These are phyloP conservation scores for Pythium dissotocum DNA, from an alignment of 352 stramenopile species.

Conservation along the genomic window DNA sequence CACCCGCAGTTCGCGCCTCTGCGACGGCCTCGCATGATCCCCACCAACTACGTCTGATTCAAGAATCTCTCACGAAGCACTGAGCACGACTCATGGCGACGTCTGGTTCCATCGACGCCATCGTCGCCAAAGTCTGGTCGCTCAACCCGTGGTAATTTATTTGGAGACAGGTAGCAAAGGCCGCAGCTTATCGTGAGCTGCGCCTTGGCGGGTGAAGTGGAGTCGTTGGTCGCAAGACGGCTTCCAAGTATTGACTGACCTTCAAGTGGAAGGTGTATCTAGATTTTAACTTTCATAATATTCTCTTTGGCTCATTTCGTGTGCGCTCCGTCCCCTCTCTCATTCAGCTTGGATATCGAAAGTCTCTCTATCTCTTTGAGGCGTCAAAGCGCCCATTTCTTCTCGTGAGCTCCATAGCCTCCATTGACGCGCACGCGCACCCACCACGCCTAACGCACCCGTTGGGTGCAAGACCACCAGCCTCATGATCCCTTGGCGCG, in stretches of 20 bases:
- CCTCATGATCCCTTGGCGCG: neutral
- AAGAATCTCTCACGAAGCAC: neutral
- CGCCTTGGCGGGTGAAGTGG: neutral
- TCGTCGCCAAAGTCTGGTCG: conserved; percentile 2
- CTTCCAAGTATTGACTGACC: neutral
- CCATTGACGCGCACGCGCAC: neutral
- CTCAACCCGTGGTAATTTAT: conserved; percentile 17
- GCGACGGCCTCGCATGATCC: conserved; percentile 64
- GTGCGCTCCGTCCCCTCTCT: neutral
- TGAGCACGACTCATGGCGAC: neutral
- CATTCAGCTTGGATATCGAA: neutral
- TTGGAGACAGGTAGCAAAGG: conserved; percentile 6
- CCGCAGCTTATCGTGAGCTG: too few species aligned
- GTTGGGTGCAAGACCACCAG: neutral
- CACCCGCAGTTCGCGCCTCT: conserved; percentile 48
- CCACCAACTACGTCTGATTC: conserved; percentile 52
- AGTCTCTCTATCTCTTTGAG: neutral
- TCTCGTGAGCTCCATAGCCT: too few species aligned
- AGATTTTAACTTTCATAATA: conserved; percentile 19
- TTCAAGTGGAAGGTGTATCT: conserved; percentile 6
- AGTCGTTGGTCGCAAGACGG: conserved; percentile 22
- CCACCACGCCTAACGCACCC: neutral
- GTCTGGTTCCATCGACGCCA: conserved; percentile 3
- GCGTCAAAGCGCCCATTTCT: too few species aligned
- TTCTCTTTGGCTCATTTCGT: neutral